Evolutionary conservation across 2,329 filamentous ascomycete species (phyloP).

Genomic region (Cadophora luteo-olivacea): DNA sequence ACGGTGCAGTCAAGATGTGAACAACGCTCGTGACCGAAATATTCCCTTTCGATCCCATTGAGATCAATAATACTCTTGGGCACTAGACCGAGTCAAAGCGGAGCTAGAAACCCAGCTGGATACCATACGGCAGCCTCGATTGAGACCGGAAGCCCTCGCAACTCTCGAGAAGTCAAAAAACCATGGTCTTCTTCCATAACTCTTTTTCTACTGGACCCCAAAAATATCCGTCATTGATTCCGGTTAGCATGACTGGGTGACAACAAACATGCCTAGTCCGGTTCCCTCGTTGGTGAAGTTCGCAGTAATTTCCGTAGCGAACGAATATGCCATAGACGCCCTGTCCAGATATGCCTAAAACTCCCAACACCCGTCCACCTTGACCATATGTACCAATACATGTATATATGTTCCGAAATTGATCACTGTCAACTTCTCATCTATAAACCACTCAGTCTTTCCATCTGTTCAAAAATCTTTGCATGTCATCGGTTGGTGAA

Average conservation of each 20-base stretch:
- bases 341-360: not conserved
- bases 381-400: not conserved
- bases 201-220: not conserved
- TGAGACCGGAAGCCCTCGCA: not conserved
- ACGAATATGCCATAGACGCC: too few relatives aligned
- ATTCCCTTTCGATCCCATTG: too few relatives aligned
- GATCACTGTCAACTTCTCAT: not conserved
- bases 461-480: constrained; percentile 47
- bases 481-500: constrained; percentile 46
- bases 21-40: too few relatives aligned
- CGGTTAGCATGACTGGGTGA: not conserved
- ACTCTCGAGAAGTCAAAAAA: not conserved
- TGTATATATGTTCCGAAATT: not conserved
- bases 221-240: not conserved
- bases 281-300: not conserved
- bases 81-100: too few relatives aligned
- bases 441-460: constrained; percentile 42
- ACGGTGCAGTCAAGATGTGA: not conserved
- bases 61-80: too few relatives aligned
- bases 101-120: too few relatives aligned
- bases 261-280: not conserved
- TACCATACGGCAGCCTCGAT: too few relatives aligned
- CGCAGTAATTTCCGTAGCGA: not conserved
- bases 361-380: not conserved
- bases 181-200: not conserved